Evolutionary conservation across 257 asterid species (phyloP), one percentile per base, ranked within the genome.

Genomic region (Solanum neorickii): DNA sequence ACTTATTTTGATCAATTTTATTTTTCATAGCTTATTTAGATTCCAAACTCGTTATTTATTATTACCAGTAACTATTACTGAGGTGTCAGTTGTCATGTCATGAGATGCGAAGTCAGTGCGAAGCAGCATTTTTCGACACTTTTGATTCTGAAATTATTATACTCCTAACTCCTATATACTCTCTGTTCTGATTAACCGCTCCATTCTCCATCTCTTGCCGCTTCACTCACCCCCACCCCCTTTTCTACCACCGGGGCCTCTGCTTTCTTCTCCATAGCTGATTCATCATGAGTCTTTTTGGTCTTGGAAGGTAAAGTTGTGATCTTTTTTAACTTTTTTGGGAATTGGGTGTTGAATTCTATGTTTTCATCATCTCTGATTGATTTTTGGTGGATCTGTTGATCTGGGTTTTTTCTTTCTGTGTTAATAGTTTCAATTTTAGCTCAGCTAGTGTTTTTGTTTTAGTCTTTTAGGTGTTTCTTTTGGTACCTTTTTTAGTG

Each of bases 271-370:
- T 89, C 86, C 39, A 85, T 72, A 76, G 41, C 69, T 49, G 31
- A 87, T 37, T 73, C 72, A 68, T 21, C 86, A 96, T 94, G 98
- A 96, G 98, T 96, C 98, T 96, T 90, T 96, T 96, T 87, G 98
- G 98, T 89, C 93, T 96, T 25, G 98, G 98, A 93, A 94, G 98
- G 98, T 94, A 88, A 90, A 72, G 6, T 49, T 80, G 6, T 1
- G 10, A 49, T 47, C 7, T 35, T 70, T 82, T 3, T 2, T 59
- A 70, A 44, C n/a, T 7, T 41, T 42, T 80, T 59, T 3, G 31
- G n/a, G 31, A 29, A n/a, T 44, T 73, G 52, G 82, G 16, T 73
- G 37, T 14, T n/a, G 21, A 10, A 72, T 60, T 15, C 12, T 73
- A 4, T 39, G 87, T 12, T 85, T 69, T 86, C 18, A 49, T 72